Percentiles rank a stretch among this genome's conserved stretches.
Evolutionary conservation across 169 alveolate species (phyloP).

Genomic region (Toxoplasma gondii): DNA sequence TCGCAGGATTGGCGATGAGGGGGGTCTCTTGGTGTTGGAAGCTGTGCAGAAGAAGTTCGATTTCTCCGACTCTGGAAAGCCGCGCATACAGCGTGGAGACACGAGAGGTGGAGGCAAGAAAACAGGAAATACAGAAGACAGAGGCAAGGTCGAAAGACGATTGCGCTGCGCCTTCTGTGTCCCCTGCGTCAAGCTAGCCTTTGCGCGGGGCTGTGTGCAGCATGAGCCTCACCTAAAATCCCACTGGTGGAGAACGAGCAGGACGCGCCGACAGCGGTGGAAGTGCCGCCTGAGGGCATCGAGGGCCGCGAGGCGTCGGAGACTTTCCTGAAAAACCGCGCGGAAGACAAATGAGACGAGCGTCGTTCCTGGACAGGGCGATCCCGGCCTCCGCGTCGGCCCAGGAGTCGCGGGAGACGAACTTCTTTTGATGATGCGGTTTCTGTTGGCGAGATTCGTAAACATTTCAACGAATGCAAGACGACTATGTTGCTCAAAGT

Average conservation of each 20-base stretch:
- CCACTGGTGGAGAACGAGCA: conserved; percentile 42
- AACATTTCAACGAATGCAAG: too few relatives aligned
- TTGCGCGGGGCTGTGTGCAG: too few relatives aligned
- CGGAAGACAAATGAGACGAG: not conserved
- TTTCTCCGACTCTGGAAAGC: not conserved
- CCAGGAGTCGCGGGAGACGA: not conserved
- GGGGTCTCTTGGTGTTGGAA: not conserved
- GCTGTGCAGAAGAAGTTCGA: not conserved
- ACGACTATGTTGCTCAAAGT: too few relatives aligned
- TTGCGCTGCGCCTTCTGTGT: too few relatives aligned
- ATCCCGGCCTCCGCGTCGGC: not conserved
- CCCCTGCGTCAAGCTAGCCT: too few relatives aligned
- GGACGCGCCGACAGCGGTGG: conserved; percentile 33
- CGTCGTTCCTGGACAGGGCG: not conserved
- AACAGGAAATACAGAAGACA: not conserved
- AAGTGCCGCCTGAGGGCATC: not conserved
- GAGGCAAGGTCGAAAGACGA: not conserved
- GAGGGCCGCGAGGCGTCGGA: not conserved
- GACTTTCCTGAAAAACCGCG: not conserved
- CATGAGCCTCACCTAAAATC: conserved; percentile 7
- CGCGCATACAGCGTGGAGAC: not conserved
- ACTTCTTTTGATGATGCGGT: too few relatives aligned
- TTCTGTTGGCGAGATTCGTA: too few relatives aligned
- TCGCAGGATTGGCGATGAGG: not conserved
- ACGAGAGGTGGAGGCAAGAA: not conserved